These are phyloP conservation scores for Bipolaris zeicola DNA, from an alignment of 2,329 filamentous ascomycete species.

Conservation along the genomic window DNA sequence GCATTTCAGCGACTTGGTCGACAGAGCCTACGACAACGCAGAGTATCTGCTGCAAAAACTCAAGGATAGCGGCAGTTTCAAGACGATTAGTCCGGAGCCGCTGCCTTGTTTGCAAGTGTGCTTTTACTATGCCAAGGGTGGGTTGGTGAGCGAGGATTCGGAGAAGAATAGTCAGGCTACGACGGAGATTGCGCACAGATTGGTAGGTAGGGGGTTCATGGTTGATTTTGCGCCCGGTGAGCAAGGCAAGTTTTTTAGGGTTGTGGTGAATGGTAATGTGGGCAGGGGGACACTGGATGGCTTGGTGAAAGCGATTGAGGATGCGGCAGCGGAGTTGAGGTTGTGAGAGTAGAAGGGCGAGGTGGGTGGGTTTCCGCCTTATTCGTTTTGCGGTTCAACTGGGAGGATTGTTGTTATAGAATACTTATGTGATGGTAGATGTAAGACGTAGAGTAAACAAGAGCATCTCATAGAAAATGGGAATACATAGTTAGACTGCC, in stretches of 20 bases:
- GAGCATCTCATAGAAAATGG: neutral
- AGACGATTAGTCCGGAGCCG: slow-evolving; percentile 74
- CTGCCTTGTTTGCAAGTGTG: slow-evolving; percentile 87
- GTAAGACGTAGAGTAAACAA: no score
- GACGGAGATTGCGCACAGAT: slow-evolving; percentile 57
- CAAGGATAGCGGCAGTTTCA: slow-evolving; percentile 63
- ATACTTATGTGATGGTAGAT: no score
- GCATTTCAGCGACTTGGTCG: slow-evolving; percentile 69
- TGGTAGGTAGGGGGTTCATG: slow-evolving; percentile 70
- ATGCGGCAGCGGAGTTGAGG: slow-evolving; percentile 46
- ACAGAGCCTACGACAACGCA: slow-evolving; percentile 74
- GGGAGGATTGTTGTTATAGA: no score
- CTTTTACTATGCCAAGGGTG: slow-evolving; percentile 79
- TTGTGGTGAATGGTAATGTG: slow-evolving; percentile 70
- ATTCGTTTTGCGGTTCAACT: no score
- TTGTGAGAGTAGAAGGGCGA: slow-evolving; percentile 14
- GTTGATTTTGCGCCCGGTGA: slow-evolving; percentile 69
- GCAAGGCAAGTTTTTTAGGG: slow-evolving; percentile 69
- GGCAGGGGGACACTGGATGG: slow-evolving; percentile 50
- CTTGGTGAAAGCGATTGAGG: slow-evolving; percentile 61
- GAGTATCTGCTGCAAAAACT: slow-evolving; percentile 69
- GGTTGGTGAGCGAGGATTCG: slow-evolving; percentile 53
- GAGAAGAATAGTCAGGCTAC: slow-evolving; percentile 63
- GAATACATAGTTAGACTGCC: neutral
- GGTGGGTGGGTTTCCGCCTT: no score